phyloP scores from a whole-genome alignment of 2,329 filamentous ascomycete genomes.

The Rhinocladiella similis region DNA sequence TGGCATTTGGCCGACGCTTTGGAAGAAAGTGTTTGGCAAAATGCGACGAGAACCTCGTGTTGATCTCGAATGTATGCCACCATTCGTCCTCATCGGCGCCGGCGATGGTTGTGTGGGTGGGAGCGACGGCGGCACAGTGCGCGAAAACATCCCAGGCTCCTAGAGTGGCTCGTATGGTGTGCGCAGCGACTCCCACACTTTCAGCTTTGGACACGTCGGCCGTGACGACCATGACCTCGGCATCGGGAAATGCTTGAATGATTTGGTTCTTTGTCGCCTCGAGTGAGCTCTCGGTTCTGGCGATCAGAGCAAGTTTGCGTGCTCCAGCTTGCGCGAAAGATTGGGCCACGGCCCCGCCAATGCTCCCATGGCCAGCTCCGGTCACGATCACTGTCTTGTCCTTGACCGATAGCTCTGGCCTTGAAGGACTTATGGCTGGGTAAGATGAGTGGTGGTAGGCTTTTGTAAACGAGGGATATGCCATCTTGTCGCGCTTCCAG shows the following conservation, averaged over 20 bases:
- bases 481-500: constrained; percentile 2
- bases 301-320: constrained; percentile 40
- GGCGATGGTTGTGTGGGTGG: constrained; percentile 30
- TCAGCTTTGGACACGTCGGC: constrained; percentile 45
- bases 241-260: constrained; percentile 9
- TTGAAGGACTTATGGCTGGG: constrained; percentile 40
- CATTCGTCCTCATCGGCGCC: constrained; percentile 40
- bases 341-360: constrained; percentile 54
- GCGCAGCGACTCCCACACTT: constrained; percentile 38
- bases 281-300: constrained; percentile 37
- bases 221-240: constrained; percentile 41
- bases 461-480: constrained; percentile 36
- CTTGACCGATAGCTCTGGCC: constrained; percentile 34
- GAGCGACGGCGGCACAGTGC: constrained; percentile 47
- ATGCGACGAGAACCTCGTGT: constrained; percentile 43
- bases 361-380: constrained; percentile 53
- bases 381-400: constrained; percentile 53
- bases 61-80: constrained; percentile 50
- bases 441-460: constrained; percentile 40
- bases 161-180: constrained; percentile 34
- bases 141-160: constrained; percentile 47
- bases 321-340: constrained; percentile 57
- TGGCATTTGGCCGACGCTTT: constrained; percentile 19
- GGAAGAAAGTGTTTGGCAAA: constrained; percentile 47
- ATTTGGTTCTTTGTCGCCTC: constrained; percentile 29